Conservation (phyloP, 371 early-diverging fungal species). For the Vavraia culicis region DNA sequence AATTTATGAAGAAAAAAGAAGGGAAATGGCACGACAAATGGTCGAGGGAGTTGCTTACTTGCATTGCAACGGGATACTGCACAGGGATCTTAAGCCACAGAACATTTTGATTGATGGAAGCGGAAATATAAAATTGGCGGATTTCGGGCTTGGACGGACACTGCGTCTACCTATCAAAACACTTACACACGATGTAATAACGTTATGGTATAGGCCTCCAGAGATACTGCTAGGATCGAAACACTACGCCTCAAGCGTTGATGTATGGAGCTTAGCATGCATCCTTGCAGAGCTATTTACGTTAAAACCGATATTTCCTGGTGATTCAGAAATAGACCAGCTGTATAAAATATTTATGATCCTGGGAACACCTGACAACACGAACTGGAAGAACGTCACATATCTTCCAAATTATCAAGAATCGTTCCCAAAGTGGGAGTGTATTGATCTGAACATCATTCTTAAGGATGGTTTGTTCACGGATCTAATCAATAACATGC, state of each 20-base stretch:
- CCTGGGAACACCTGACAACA: slow-evolving; percentile 81
- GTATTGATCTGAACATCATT: not conserved
- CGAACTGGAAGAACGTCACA: slow-evolving; percentile 71
- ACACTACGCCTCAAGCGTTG: slow-evolving; percentile 46
- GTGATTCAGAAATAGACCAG: slow-evolving; percentile 93
- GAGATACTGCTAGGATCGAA: slow-evolving; percentile 40
- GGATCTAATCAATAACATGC: slow-evolving; percentile 57
- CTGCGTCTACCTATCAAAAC: slow-evolving; percentile 38
- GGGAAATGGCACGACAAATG: slow-evolving; percentile 58
- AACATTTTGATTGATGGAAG: slow-evolving; percentile 45
- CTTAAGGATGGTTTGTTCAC: slow-evolving; percentile 52
- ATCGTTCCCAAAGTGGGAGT: slow-evolving; percentile 30
- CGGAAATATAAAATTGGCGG: slow-evolving; percentile 39
- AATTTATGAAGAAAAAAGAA: slow-evolving; percentile 35
- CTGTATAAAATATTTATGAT: slow-evolving; percentile 94
- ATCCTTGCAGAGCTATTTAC: slow-evolving; percentile 94
- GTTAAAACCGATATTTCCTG: slow-evolving; percentile 81
- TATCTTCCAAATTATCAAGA: slow-evolving; percentile 53
- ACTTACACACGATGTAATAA: slow-evolving; percentile 40
- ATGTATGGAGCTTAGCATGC: slow-evolving; percentile 92
- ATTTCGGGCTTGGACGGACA: slow-evolving; percentile 42
- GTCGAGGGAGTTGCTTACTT: slow-evolving; percentile 87
- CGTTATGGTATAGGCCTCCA: slow-evolving; percentile 44
- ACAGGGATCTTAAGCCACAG: slow-evolving; percentile 68
- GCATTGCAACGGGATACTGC: slow-evolving; percentile 83